Evolutionary conservation across 345 rosid genomes (phyloP).

Genomic region (Sapria himalayana): DNA sequence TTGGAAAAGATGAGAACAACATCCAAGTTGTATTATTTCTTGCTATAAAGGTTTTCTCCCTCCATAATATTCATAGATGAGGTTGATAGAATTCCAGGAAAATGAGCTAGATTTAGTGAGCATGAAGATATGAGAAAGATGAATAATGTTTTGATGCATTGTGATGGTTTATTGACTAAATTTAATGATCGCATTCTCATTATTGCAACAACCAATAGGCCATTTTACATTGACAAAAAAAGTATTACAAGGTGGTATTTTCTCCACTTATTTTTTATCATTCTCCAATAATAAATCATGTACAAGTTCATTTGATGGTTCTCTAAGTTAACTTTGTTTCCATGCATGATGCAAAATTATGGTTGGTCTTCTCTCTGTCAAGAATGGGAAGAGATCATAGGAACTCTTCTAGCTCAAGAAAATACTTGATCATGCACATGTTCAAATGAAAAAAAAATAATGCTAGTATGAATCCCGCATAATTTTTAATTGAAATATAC

Average conservation of each 20-base stretch:
- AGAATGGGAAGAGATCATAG: conserved; percentile 72
- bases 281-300: too few relatives aligned
- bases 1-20: conserved; percentile 95
- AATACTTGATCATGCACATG: too few relatives aligned
- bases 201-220: conserved; percentile 98
- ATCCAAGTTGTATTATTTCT: conserved; percentile 76
- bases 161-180: conserved; percentile 96
- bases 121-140: conserved; percentile 98
- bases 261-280: too few relatives aligned
- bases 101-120: conserved; percentile 82
- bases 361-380: conserved; percentile 79
- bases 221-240: conserved; percentile 97
- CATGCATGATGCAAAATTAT: conserved; percentile 38
- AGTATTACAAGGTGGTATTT: conserved; percentile 55
- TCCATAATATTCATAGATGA: conserved; percentile 93
- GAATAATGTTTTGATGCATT: conserved; percentile 90
- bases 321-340: conserved; percentile 1
- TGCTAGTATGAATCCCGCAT: too few relatives aligned
- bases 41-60: conserved; percentile 92
- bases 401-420: conserved; percentile 69
- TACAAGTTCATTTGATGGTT: too few relatives aligned
- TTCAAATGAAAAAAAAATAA: too few relatives aligned
- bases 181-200: conserved; percentile 69
- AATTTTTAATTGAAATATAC: too few relatives aligned
- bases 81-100: conserved; percentile 99